phyloP scores from a whole-genome alignment of 1,284 basidiomycete genomes.

The Microbotryum saponariae region DNA sequence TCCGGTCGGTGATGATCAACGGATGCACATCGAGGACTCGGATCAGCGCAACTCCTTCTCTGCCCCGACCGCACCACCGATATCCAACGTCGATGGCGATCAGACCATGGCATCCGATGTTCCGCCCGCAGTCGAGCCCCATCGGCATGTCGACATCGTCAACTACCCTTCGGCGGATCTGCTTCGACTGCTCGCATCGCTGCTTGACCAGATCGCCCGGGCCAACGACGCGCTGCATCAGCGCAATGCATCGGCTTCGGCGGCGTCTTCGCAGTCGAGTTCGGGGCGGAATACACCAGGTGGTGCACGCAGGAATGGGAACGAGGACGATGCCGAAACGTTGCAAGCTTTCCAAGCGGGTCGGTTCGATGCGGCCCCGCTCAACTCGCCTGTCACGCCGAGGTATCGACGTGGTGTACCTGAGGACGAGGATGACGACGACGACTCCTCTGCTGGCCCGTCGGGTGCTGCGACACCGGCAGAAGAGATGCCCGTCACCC shows the following conservation, averaged over 20 bases:
- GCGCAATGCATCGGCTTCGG: not conserved
- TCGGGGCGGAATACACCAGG: not conserved
- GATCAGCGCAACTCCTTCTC: not conserved
- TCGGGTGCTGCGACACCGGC: not conserved
- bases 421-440: slow-evolving; percentile 1
- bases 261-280: not conserved
- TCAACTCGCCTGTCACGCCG: slow-evolving; percentile 26
- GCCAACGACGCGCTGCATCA: slow-evolving; percentile 62
- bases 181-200: slow-evolving; percentile 74
- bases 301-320: not conserved
- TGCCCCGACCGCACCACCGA: not conserved
- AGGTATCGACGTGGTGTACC: not conserved
- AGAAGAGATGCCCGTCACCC: slow-evolving; percentile 26
- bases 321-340: not conserved
- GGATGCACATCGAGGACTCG: not conserved
- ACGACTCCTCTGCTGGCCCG: slow-evolving; percentile 1
- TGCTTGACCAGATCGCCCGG: slow-evolving; percentile 84
- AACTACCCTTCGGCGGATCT: slow-evolving; percentile 56
- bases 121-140: not conserved
- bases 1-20: not conserved
- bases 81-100: not conserved
- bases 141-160: slow-evolving; percentile 48
- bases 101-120: not conserved
- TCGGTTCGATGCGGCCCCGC: slow-evolving; percentile 31
- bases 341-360: slow-evolving; percentile 6